Evolutionary conservation across 1,284 basidiomycete genomes (phyloP).

Genomic region (Calocybe gambosa): DNA sequence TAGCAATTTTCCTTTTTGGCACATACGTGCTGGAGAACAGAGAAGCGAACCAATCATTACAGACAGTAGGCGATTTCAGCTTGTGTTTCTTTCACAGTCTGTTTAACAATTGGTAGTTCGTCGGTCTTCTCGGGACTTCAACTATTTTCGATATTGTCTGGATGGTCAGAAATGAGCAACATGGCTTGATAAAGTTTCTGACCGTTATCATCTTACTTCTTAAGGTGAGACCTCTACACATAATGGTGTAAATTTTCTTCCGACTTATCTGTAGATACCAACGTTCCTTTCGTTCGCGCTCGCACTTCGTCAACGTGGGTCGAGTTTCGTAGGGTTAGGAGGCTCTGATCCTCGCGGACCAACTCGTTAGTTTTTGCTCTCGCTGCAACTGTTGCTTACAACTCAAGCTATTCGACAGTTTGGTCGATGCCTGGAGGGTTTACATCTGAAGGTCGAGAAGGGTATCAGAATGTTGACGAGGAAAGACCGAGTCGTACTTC

Average conservation of each 20-base stretch:
- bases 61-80: constrained; percentile 36
- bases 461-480: constrained; percentile 73
- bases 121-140: constrained; percentile 54
- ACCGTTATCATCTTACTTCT: constrained; percentile 56
- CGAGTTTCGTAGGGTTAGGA: constrained; percentile 53
- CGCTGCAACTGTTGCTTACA: not conserved
- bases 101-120: constrained; percentile 44
- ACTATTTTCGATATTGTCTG: constrained; percentile 66
- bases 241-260: not conserved
- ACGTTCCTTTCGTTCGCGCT: constrained; percentile 53
- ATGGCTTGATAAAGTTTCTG: constrained; percentile 49
- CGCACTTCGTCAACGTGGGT: constrained; percentile 57
- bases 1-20: constrained; percentile 71
- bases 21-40: constrained; percentile 60
- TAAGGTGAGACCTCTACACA: constrained; percentile 42
- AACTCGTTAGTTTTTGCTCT: constrained; percentile 42
- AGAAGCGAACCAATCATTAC: constrained; percentile 58
- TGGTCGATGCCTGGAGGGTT: constrained; percentile 86
- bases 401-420: constrained; percentile 35
- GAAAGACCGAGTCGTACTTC: constrained; percentile 30
- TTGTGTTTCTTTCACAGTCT: not conserved
- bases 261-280: constrained; percentile 38
- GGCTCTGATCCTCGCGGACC: constrained; percentile 52
- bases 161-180: constrained; percentile 51
- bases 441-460: constrained; percentile 50